phyloP scores from a whole-genome alignment of 2,329 filamentous ascomycete species.

The Nannizzia gypsea region DNA sequence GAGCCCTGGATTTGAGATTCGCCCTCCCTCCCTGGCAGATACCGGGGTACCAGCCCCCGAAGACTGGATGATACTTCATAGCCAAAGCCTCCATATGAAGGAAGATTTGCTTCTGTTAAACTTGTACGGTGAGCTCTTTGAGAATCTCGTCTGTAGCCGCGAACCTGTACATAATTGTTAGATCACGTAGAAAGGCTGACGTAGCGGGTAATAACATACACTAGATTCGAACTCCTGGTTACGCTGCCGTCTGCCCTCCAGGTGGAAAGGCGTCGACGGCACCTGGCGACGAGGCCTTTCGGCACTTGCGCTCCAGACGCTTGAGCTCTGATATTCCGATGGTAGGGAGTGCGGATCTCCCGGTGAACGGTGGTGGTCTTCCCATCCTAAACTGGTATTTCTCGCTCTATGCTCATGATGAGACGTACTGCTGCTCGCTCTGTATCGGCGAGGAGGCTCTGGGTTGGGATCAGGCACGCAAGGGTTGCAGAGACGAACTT shows the following conservation, averaged over 20 bases:
- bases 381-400: neutral
- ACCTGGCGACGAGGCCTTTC: slow-evolving; percentile 16
- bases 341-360: neutral
- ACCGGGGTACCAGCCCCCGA: slow-evolving; percentile 9
- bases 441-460: slow-evolving; percentile 38
- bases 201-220: slow-evolving; percentile 12
- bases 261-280: slow-evolving; percentile 8
- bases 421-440: neutral
- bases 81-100: slow-evolving; percentile 13
- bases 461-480: slow-evolving; percentile 60
- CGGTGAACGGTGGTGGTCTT: neutral
- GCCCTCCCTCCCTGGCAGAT: slow-evolving; percentile 10
- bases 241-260: slow-evolving; percentile 14
- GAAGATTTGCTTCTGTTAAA: slow-evolving; percentile 8
- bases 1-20: slow-evolving; percentile 9
- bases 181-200: neutral
- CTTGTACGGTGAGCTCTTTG: slow-evolving; percentile 5
- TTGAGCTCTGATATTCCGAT: neutral
- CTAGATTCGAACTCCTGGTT: slow-evolving; percentile 11
- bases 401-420: neutral
- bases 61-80: slow-evolving; percentile 9
- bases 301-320: neutral
- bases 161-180: slow-evolving; percentile 8
- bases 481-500: slow-evolving; percentile 59
- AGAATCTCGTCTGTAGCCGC: slow-evolving; percentile 7